These are phyloP conservation scores for Oryza nivara DNA, from an alignment of 176 grass and related monocot genomes.

Conservation along the genomic window DNA sequence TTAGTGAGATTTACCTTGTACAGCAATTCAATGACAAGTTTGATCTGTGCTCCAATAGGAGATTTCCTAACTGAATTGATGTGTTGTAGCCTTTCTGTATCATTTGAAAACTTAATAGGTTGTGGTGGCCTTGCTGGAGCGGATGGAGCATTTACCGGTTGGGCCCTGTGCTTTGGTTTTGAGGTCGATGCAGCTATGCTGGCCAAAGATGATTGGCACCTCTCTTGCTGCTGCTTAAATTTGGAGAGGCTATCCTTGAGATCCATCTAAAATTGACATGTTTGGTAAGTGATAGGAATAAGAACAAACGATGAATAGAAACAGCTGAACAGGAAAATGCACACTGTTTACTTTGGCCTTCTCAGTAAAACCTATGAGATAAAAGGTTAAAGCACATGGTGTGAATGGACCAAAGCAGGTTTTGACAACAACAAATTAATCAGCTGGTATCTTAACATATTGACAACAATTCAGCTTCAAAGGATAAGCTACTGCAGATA, in stretches of 20 bases:
- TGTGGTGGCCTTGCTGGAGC: conserved; percentile 49
- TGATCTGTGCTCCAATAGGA: conserved; percentile 81
- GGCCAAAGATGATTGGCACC: conserved; percentile 73
- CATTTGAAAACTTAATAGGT: conserved; percentile 82
- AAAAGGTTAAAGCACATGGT: not conserved
- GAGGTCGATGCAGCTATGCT: conserved; percentile 61
- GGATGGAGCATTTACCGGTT: conserved; percentile 48
- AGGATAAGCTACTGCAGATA: not conserved
- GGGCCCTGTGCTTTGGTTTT: conserved; percentile 56
- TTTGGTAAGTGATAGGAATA: not conserved
- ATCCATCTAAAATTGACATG: conserved; percentile 60
- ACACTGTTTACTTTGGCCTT: not conserved
- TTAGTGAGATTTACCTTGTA: conserved; percentile 56
- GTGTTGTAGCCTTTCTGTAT: conserved; percentile 85
- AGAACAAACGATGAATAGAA: not conserved
- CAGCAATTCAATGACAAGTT: conserved; percentile 81
- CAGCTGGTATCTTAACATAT: not conserved
- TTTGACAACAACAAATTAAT: not conserved
- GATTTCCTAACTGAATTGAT: conserved; percentile 83
- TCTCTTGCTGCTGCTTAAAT: conserved; percentile 90
- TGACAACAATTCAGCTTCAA: not conserved
- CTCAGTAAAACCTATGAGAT: not conserved
- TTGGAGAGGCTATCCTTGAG: conserved; percentile 83
- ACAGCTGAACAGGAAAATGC: not conserved
- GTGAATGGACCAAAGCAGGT: not conserved